Evolutionary conservation across 108 stramenopile species (phyloP).

Genomic region (Discostella stelligeroides): DNA sequence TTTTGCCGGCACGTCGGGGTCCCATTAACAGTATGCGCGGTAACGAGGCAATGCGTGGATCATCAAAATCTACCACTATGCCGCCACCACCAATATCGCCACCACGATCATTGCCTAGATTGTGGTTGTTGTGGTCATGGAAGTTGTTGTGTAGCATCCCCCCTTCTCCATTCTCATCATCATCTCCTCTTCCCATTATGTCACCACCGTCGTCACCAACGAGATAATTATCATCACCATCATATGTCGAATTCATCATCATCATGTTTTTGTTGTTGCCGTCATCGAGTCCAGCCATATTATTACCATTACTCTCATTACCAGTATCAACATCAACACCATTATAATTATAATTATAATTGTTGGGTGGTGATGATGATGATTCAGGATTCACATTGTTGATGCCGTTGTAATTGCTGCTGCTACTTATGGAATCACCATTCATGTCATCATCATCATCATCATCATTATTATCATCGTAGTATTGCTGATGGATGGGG

Average conservation of each 20-base stretch:
- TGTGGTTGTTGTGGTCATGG: constrained; percentile 6
- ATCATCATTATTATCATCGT: constrained; percentile 25
- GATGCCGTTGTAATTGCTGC: not conserved
- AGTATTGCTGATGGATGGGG: constrained; percentile 14
- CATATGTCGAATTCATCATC: constrained; percentile 4
- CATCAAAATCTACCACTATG: constrained; percentile 68
- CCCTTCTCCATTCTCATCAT: constrained; percentile 1
- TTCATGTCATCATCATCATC: constrained; percentile 28
- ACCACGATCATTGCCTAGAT: no score
- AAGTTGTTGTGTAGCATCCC: not conserved
- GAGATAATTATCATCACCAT: no score
- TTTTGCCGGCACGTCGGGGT: constrained; percentile 90
- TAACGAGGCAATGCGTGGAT: constrained; percentile 78
- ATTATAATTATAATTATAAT: not conserved
- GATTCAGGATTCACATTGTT: no score
- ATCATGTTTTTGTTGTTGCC: no score
- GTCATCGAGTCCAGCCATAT: not conserved
- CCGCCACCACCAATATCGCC: not conserved
- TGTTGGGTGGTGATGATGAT: not conserved
- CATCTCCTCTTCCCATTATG: constrained; percentile 7
- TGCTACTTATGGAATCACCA: constrained; percentile 41
- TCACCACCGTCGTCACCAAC: not conserved
- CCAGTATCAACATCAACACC: not conserved
- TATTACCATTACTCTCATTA: not conserved
- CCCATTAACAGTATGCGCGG: constrained; percentile 97